Evolutionary conservation across 257 asterid genomes (phyloP).

Genomic region (Leonotis leonurus): DNA sequence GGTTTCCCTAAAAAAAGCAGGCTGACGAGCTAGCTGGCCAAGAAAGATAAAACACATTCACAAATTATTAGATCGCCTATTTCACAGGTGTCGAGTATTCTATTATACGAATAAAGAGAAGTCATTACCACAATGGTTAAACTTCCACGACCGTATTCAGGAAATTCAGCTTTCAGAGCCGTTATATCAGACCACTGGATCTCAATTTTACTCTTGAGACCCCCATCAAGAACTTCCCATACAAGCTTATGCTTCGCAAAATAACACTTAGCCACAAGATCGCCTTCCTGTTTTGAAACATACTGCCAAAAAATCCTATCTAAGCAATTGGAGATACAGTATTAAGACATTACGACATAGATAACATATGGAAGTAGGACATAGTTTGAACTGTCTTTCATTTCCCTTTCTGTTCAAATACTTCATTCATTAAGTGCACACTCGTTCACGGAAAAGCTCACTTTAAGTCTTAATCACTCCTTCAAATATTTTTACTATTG

Average conservation of each 20-base stretch:
- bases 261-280: conserved; percentile 90
- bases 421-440: background rate
- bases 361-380: background rate
- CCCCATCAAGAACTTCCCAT: conserved; percentile 87
- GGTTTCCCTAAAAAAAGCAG: conserved; percentile 66
- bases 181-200: conserved; percentile 80
- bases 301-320: conserved; percentile 46
- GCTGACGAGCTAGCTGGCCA: conserved; percentile 62
- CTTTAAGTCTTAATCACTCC: background rate
- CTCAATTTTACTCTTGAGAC: conserved; percentile 83
- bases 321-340: conserved; percentile 13
- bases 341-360: background rate
- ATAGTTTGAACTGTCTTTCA: background rate
- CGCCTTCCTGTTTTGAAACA: conserved; percentile 66
- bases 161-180: conserved; percentile 60
- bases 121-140: conserved; percentile 59
- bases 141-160: conserved; percentile 50
- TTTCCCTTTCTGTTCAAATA: background rate
- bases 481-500: background rate
- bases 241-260: conserved; percentile 87
- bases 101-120: background rate
- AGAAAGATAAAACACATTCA: background rate
- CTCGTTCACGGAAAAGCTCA: background rate
- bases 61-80: background rate
- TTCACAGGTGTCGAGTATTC: background rate